Conservation (phyloP, 768 basidiomycete genomes). For the Termitomyces sp. region DNA sequence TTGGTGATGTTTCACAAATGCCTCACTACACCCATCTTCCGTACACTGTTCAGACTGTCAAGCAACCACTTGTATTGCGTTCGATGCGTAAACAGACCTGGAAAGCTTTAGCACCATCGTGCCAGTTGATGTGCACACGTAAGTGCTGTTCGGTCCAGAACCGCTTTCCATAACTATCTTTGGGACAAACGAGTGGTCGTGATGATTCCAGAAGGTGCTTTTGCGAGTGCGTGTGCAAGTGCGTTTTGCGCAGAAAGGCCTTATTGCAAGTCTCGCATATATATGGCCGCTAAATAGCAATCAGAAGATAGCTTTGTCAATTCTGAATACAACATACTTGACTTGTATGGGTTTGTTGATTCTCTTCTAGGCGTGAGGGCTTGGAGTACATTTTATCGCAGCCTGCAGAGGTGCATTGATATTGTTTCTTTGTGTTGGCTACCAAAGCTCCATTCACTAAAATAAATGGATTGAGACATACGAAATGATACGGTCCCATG, state of each 20-base stretch:
- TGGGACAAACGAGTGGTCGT: constrained; percentile 60
- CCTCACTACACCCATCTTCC: constrained; percentile 52
- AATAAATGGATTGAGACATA: constrained; percentile 20
- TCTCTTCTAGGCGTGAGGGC: constrained; percentile 80
- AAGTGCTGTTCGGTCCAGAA: constrained; percentile 95
- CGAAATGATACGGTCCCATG: no score
- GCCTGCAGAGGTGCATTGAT: constrained; percentile 58
- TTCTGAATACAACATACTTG: constrained; percentile 45
- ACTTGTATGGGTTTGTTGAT: constrained; percentile 85
- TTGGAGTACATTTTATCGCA: constrained; percentile 86
- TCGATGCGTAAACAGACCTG: constrained; percentile 34
- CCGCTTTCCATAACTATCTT: constrained; percentile 65
- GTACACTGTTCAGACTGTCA: constrained; percentile 49
- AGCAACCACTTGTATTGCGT: not conserved
- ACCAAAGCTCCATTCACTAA: constrained; percentile 38
- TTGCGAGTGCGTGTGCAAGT: constrained; percentile 80
- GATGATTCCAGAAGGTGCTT: constrained; percentile 68
- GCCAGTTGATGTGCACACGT: constrained; percentile 64
- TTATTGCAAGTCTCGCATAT: constrained; percentile 73
- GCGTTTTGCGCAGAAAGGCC: constrained; percentile 79
- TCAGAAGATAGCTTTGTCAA: not conserved
- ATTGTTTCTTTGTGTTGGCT: constrained; percentile 43
- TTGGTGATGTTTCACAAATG: constrained; percentile 81
- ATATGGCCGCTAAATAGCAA: constrained; percentile 71
- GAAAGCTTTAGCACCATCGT: constrained; percentile 71